Evolutionary conservation across 2,329 filamentous ascomycete species (phyloP).

Genomic region (Cercospora canescens): DNA sequence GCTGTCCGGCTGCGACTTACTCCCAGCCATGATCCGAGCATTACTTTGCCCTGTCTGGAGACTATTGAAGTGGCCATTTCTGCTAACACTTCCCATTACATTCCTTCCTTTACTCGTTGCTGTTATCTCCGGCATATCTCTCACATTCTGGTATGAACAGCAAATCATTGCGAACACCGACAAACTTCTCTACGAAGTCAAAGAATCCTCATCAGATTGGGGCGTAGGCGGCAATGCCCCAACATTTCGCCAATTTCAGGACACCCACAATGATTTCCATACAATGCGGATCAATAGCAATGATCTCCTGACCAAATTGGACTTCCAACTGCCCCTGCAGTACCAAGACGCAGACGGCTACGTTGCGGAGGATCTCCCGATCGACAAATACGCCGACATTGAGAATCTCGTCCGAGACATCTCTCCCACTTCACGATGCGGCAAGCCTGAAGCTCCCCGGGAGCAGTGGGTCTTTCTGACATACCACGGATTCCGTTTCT

Average conservation of each 20-base stretch:
- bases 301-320: slow-evolving; percentile 18
- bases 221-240: slow-evolving; percentile 16
- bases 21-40: slow-evolving; percentile 2
- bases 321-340: slow-evolving; percentile 17
- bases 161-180: slow-evolving; percentile 14
- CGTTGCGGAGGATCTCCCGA: neutral
- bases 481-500: slow-evolving; percentile 6
- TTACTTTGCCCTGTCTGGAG: slow-evolving; percentile 17
- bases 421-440: neutral
- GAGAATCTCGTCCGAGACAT: slow-evolving; percentile 17
- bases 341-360: slow-evolving; percentile 5
- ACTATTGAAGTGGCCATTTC: slow-evolving; percentile 15
- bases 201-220: slow-evolving; percentile 16
- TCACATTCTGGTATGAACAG: slow-evolving; percentile 11
- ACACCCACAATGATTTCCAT: slow-evolving; percentile 21
- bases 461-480: slow-evolving; percentile 21
- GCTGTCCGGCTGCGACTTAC: no score
- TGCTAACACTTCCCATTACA: slow-evolving; percentile 20
- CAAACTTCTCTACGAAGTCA: slow-evolving; percentile 19
- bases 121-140: slow-evolving; percentile 10
- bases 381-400: slow-evolving; percentile 18
- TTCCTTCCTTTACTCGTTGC: slow-evolving; percentile 14
- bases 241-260: slow-evolving; percentile 21
- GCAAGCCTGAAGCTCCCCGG: slow-evolving; percentile 8
- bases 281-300: slow-evolving; percentile 22